Evolutionary conservation across 2,329 filamentous ascomycete genomes (phyloP).

Genomic region (Colletotrichum gigasporum): DNA sequence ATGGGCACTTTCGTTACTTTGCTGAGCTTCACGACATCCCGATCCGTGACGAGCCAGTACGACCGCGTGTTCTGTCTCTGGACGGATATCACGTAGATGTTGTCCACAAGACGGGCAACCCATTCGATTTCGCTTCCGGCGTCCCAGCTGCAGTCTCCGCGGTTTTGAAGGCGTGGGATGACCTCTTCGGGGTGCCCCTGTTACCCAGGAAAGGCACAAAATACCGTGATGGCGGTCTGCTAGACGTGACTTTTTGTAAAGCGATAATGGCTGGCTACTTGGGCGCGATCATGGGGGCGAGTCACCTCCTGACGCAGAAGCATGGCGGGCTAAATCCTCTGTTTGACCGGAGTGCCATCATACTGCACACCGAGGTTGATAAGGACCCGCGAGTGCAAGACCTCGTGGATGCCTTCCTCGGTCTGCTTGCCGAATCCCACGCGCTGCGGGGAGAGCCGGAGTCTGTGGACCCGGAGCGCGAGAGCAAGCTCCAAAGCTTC

Average conservation of each 20-base stretch:
- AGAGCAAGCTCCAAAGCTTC: conserved; percentile 11
- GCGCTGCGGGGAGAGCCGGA: too few relatives aligned
- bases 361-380: background rate
- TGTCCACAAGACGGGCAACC: conserved; percentile 6
- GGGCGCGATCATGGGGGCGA: conserved; percentile 11
- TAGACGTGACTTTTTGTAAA: conserved; percentile 28
- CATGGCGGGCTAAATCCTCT: conserved; percentile 6
- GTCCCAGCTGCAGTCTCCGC: background rate
- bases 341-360: background rate
- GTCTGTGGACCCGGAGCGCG: background rate
- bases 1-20: conserved; percentile 18
- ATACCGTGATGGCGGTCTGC: conserved; percentile 22
- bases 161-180: background rate
- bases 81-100: conserved; percentile 28
- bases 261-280: conserved; percentile 17
- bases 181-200: conserved; percentile 2
- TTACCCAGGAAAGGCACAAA: background rate
- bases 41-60: background rate
- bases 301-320: background rate
- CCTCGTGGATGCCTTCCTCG: conserved; percentile 10
- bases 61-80: conserved; percentile 18
- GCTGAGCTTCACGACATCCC: conserved; percentile 19
- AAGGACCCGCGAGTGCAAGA: background rate
- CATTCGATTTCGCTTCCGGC: background rate
- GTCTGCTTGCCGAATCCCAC: conserved; percentile 3